phyloP scores from a whole-genome alignment of 495 filamentous ascomycete genomes.

The Aspergillus bertholletiae region DNA sequence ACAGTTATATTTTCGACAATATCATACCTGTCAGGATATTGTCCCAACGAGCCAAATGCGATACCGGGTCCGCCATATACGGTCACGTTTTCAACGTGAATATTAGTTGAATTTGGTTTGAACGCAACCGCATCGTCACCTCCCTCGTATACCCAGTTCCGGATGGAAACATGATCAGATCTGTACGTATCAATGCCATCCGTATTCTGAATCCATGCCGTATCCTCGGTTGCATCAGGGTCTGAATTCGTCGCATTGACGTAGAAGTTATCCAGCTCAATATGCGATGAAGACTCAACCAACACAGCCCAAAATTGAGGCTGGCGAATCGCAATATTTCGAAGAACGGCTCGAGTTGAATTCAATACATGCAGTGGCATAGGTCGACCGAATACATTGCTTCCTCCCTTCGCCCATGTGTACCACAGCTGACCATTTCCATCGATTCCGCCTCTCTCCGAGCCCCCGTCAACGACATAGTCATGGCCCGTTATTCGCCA shows the following conservation, averaged over 20 bases:
- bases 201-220: slow-evolving; percentile 33
- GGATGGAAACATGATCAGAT: slow-evolving; percentile 26
- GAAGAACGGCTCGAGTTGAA: not conserved
- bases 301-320: slow-evolving; percentile 46
- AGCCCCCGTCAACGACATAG: slow-evolving; percentile 30
- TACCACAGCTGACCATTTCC: slow-evolving; percentile 50
- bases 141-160: slow-evolving; percentile 29
- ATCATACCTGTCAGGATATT: slow-evolving; percentile 29
- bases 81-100: slow-evolving; percentile 30
- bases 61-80: slow-evolving; percentile 28
- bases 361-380: slow-evolving; percentile 17
- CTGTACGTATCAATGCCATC: slow-evolving; percentile 38
- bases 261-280: slow-evolving; percentile 37
- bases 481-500: slow-evolving; percentile 42
- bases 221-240: not conserved
- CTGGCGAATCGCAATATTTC: slow-evolving; percentile 26
- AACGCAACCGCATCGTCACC: slow-evolving; percentile 35
- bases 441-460: slow-evolving; percentile 39
- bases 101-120: slow-evolving; percentile 40
- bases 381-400: slow-evolving; percentile 42
- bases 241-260: slow-evolving; percentile 37
- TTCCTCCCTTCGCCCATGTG: slow-evolving; percentile 22
- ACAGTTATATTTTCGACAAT: slow-evolving; percentile 29
- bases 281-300: slow-evolving; percentile 32
- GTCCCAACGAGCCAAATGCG: slow-evolving; percentile 46